A percentile compares a stretch with the other conserved stretches of the same genome.
Evolutionary conservation across 768 basidiomycete species (phyloP).

Genomic region (Trametes meyenii): DNA sequence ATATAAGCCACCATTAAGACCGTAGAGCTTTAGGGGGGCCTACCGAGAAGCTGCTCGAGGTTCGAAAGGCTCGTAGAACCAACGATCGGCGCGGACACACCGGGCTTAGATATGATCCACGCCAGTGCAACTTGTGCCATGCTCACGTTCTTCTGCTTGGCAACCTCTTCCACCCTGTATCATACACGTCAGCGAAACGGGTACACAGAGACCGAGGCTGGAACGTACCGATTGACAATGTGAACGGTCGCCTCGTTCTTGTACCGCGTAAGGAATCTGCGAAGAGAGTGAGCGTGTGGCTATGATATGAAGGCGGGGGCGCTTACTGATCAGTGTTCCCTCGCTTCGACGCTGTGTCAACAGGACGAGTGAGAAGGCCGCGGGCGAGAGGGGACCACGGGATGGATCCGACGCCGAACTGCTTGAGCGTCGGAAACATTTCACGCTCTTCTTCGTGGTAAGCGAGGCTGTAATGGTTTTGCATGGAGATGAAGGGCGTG

Average conservation of each 20-base stretch:
- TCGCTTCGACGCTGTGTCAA: constrained; percentile 26
- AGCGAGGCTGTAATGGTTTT: constrained; percentile 58
- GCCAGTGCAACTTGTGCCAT: constrained; percentile 48
- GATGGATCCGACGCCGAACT: constrained; percentile 37
- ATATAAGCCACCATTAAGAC: background rate
- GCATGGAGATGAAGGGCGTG: constrained; percentile 66
- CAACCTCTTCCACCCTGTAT: constrained; percentile 42
- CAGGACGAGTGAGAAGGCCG: constrained; percentile 36
- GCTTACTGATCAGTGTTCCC: background rate
- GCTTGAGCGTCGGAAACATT: constrained; percentile 53
- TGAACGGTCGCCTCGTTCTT: no score
- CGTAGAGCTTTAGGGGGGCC: background rate
- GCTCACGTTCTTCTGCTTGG: constrained; percentile 41
- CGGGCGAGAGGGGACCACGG: constrained; percentile 43
- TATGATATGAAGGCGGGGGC: background rate
- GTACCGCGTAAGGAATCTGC: no score
- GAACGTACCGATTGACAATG: background rate
- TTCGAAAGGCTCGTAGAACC: constrained; percentile 42
- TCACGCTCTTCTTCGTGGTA: constrained; percentile 67
- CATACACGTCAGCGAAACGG: no score
- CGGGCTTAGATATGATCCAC: constrained; percentile 38
- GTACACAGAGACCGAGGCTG: no score
- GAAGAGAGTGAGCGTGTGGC: no score
- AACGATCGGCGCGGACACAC: constrained; percentile 44
- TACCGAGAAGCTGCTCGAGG: constrained; percentile 43